Evolutionary conservation across 371 early-diverging fungal genomes (phyloP), one percentile per base, ranked within the genome.

Genomic region (Smittium mucronatum): DNA sequence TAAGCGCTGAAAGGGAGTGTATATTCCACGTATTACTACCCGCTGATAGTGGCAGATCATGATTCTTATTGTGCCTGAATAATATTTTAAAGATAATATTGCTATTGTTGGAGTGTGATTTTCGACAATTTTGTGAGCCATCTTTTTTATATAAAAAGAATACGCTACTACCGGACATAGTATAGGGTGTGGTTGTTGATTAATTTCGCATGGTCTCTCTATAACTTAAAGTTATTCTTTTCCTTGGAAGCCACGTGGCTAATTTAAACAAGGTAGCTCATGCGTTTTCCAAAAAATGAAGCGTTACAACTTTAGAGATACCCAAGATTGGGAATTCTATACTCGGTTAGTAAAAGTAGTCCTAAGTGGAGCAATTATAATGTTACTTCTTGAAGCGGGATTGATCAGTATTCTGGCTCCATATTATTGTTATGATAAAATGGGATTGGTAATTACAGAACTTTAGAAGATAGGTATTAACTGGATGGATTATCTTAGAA

Each of bases 131-230:
- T n/a, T 5, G n/a, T 32, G 16, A 15, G 63, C 21, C 21, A 47
- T n/a, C 63, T 16, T 61, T 11, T 61, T n/a, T n/a, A 15, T 61
- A n/a, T 61, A 61, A 15, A 30, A 11, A 11, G 5, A 5, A n/a
- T 61, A 61, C 11, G 63, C 63, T 32, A 33, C 5, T 61, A 61
- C n/a, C 5, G 63, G 63, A 33, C 63, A 61, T 61, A 61, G 16
- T 11, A 28, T 61, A 15, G 30, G 63, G 63, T 61, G 15, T 30
- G 30, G 5, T 11, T 61, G 63, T 16, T 32, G 5, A 11, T 61
- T 61, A 11, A 11, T 61, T 61, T 61, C n/a, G 5, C 28, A 30
- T n/a, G 16, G 30, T n/a, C 5, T 5, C 16, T 30, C n/a, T 5
- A 61, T 61, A 5, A 5, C 32, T 28, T 30, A 11, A 11, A 5